Conservation (phyloP, 148 eudicot genomes). For the Hydrangea macrophylla region DNA sequence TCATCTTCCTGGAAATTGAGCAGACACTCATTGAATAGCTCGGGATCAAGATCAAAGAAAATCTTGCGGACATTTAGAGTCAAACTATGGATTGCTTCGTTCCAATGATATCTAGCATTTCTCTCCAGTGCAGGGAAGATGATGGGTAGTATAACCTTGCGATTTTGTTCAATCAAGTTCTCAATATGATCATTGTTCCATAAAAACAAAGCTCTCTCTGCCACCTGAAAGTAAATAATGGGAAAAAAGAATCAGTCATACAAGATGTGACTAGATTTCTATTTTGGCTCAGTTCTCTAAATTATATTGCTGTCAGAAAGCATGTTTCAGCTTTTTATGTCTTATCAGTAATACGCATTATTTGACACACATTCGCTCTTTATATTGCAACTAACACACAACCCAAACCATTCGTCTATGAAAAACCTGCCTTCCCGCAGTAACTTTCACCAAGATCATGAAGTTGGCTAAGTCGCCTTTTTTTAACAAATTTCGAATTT, state of each 20-base stretch:
- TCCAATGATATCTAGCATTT: conserved; percentile 67
- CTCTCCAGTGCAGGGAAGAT: conserved; percentile 75
- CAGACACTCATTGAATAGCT: conserved; percentile 61
- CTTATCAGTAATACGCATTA: neutral
- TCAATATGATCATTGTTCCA: conserved; percentile 88
- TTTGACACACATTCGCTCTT: neutral
- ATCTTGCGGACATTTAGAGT: conserved; percentile 70
- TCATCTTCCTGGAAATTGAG: conserved; percentile 65
- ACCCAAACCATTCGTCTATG: neutral
- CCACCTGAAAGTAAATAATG: conserved; percentile 47
- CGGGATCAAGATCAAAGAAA: conserved; percentile 63
- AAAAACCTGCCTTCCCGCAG: neutral
- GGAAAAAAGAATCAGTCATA: neutral
- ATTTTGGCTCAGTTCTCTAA: neutral
- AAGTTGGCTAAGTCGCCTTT: neutral
- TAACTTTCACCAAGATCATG: neutral
- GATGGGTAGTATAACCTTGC: conserved; percentile 58
- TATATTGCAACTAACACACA: neutral
- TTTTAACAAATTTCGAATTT: neutral
- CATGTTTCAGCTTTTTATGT: no score
- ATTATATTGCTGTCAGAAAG: neutral
- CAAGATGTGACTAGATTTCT: neutral
- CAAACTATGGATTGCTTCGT: conserved; percentile 69
- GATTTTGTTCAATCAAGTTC: conserved; percentile 62
- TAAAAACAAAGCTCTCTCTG: conserved; percentile 68